These are phyloP conservation scores for Monilinia laxa DNA, from an alignment of 2,329 filamentous ascomycete species.

Conservation along the genomic window DNA sequence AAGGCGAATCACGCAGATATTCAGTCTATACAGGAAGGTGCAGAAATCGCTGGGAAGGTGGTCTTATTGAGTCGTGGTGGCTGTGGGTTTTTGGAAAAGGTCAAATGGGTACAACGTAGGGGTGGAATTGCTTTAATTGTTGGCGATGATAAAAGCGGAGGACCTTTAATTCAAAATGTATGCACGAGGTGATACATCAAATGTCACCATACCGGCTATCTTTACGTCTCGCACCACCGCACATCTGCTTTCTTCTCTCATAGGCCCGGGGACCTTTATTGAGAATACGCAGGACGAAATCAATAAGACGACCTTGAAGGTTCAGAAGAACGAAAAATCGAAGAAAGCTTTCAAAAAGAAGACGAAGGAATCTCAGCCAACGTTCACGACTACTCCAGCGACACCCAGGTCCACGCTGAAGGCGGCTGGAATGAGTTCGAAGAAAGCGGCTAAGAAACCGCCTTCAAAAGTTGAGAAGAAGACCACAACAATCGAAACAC, in stretches of 20 bases:
- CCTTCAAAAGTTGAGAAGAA: slow-evolving; percentile 32
- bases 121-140: slow-evolving; percentile 90
- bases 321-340: slow-evolving; percentile 45
- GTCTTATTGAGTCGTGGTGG: slow-evolving; percentile 89
- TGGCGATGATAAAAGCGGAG: slow-evolving; percentile 87
- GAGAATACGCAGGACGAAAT: slow-evolving; percentile 61
- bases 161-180: slow-evolving; percentile 96
- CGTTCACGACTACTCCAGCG: slow-evolving; percentile 37
- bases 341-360: slow-evolving; percentile 37
- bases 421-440: slow-evolving; percentile 36
- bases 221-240: slow-evolving; percentile 96
- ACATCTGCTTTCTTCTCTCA: slow-evolving; percentile 83
- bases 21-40: slow-evolving; percentile 84
- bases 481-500: slow-evolving; percentile 26
- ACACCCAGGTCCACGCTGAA: slow-evolving; percentile 37
- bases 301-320: slow-evolving; percentile 55
- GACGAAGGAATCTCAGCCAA: slow-evolving; percentile 29
- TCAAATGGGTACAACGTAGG: slow-evolving; percentile 91
- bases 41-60: slow-evolving; percentile 90
- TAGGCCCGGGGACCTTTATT: slow-evolving; percentile 66
- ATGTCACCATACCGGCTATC: slow-evolving; percentile 87
- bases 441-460: slow-evolving; percentile 37
- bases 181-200: slow-evolving; percentile 92
- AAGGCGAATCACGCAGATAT: slow-evolving; percentile 72
- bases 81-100: slow-evolving; percentile 95